These are phyloP conservation scores for Boletus eberwhitei DNA, from an alignment of 768 basidiomycete genomes.

Conservation along the genomic window DNA sequence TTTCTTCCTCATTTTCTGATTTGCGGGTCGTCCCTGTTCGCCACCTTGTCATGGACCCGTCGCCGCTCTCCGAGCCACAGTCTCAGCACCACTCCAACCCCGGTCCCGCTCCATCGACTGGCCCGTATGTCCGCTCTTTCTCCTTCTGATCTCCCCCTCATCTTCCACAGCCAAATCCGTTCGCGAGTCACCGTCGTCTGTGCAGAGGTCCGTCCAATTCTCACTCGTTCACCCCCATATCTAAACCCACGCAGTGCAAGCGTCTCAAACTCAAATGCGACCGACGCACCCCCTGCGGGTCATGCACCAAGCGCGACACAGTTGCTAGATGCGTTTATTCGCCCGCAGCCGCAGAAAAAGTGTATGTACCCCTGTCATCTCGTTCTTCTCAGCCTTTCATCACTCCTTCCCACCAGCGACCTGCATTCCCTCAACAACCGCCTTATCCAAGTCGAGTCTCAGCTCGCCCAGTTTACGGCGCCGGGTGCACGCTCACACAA, in stretches of 20 bases:
- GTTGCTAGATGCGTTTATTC: conserved; percentile 72
- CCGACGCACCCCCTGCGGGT: conserved; percentile 70
- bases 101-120: conserved; percentile 19
- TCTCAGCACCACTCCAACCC: conserved; percentile 18
- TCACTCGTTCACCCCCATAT: not conserved
- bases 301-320: conserved; percentile 77
- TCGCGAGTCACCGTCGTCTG: conserved; percentile 79
- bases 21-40: not conserved
- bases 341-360: conserved; percentile 81
- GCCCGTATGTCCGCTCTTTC: conserved; percentile 29
- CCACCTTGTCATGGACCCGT: conserved; percentile 15
- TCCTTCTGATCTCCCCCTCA: conserved; percentile 4
- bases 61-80: conserved; percentile 14
- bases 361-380: conserved; percentile 43
- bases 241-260: conserved; percentile 58
- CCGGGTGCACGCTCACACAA: conserved; percentile 27
- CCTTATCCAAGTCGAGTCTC: conserved; percentile 64
- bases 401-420: conserved; percentile 43
- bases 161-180: conserved; percentile 53
- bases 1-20: not conserved
- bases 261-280: conserved; percentile 86
- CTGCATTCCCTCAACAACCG: conserved; percentile 82
- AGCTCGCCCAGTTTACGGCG: conserved; percentile 47
- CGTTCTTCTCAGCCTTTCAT: not conserved
- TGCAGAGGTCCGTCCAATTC: conserved; percentile 57